Evolutionary conservation across 2,329 filamentous ascomycete species (phyloP), one percentile per base, ranked within the genome.

Genomic region (Dryadomyces quercus-mongolicae): DNA sequence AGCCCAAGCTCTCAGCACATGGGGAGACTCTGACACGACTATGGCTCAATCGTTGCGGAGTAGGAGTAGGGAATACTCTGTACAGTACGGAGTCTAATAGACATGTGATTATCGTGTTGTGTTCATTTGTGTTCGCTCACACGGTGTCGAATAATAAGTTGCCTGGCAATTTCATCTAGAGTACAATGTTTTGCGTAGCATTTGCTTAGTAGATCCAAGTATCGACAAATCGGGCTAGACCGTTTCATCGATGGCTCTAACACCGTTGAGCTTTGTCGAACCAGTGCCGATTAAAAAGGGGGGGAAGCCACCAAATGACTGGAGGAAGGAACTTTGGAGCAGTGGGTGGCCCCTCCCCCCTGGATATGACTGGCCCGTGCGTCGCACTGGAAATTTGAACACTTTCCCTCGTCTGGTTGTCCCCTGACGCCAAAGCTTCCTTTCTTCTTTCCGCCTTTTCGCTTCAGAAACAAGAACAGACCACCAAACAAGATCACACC

Each of bases 331-430:
- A 50, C 56, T 55, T 47, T 53, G 36, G 42, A 50, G 47, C 51
- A n/a, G 21, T 49, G 22, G 53, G 57, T 59, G 56, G 59, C 55
- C 57, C 59, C 52, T 55, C 52, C 56, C 58, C 58, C 57, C 55
- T 57, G 56, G 53, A 54, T 55, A 42, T 44, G 9, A 34, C 47
- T 61, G 61, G 60, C 58, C 60, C 61, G 60, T 62, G 60, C 60
- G 56, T 54, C 7, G 15, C 54, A 49, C 56, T 61, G 59, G 60
- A 61, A 62, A 62, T 62, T 62, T 62, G 58, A 56, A 56, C 56
- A 57, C 53, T 55, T 56, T 56, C 55, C 56, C 56, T 54, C 55
- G 51, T 51, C 6, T 20, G 22, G 40, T 38, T 48, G 50, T 54
- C 55, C 53, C 57, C 58, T 60, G 57, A 58, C 58, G 42, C 54